Evolutionary conservation across 2,329 filamentous ascomycete genomes (phyloP), one percentile per base, ranked within the genome.

Genomic region (Talaromyces verruculosus): DNA sequence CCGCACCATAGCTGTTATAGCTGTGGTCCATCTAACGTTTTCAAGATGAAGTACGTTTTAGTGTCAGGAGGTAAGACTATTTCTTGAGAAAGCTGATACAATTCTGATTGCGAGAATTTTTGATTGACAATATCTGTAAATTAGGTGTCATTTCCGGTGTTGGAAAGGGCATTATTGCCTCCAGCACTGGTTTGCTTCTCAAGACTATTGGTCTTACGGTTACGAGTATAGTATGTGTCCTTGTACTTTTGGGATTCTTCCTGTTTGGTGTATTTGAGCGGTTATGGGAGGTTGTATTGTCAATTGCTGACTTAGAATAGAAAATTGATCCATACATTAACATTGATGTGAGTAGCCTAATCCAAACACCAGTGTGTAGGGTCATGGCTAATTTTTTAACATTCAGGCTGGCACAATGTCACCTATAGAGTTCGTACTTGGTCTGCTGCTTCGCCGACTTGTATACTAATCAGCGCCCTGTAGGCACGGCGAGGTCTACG

Each of bases 401-500:
- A 33, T 53, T 19, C 15, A 63, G 61, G 61, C 61, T 33, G 64
- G 64, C 30, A 66, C 59, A n/a, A 66, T 66, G 64, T 61, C 60
- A 39, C 64, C 60, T 30, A 63, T 61, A 49, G 59, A 63, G 62
- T 64, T 58, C 51, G 55, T 64, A 53, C 11, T 33, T 25, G 25
- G 7, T 39, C 43, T 28, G 8, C 25, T 45, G 4, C 35, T 63
- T 41, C 35, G 37, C 47, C 22, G 17, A 39, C 22, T 39, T 17
- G 19, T 63, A 49, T 64, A 35, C 62, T 64, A 41, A 64, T 49
- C 11, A 25, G 30, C 1, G 35, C 17, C 22, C n/a, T 43, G 15
- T 47, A 91, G 88, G 78, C 92, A 96, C 76, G 93, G 93, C 70
- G 93, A 97, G 81, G 90, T 91, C 71, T 97, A 94, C 75, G 93